Conservation (phyloP, 2,329 filamentous ascomycete genomes). For the Tolypocladium sp. region DNA sequence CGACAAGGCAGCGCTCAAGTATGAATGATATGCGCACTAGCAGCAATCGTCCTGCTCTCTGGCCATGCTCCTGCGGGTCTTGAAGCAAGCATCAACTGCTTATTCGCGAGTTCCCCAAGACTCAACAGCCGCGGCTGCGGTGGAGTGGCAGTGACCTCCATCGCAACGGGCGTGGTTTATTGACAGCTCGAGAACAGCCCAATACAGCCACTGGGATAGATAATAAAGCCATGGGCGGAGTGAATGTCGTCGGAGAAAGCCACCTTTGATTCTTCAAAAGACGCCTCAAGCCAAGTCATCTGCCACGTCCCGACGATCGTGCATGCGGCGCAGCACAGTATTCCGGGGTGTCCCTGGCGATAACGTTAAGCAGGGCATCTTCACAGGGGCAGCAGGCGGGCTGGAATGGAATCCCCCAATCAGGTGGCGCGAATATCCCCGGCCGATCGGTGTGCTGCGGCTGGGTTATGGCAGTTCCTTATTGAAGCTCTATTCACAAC, state of each 20-base stretch:
- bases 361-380: too few relatives aligned
- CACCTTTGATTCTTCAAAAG: not conserved
- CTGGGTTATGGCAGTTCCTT: not conserved
- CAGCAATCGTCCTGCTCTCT: not conserved
- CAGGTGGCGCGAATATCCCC: not conserved
- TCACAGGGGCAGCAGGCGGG: not conserved
- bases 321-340: not conserved
- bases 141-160: not conserved
- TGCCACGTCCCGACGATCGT: not conserved
- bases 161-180: not conserved
- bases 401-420: not conserved
- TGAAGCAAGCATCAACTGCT: not conserved
- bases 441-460: too few relatives aligned
- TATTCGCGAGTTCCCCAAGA: not conserved
- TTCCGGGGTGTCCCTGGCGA: too few relatives aligned
- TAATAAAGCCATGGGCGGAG: not conserved
- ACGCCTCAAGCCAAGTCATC: not conserved
- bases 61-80: not conserved
- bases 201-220: not conserved
- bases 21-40: not conserved
- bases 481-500: conserved; percentile 17
- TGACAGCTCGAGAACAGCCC: not conserved
- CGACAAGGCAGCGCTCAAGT: not conserved
- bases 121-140: not conserved
- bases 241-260: too few relatives aligned